phyloP scores from a whole-genome alignment of 768 basidiomycete genomes.

The Kwoniella pini region DNA sequence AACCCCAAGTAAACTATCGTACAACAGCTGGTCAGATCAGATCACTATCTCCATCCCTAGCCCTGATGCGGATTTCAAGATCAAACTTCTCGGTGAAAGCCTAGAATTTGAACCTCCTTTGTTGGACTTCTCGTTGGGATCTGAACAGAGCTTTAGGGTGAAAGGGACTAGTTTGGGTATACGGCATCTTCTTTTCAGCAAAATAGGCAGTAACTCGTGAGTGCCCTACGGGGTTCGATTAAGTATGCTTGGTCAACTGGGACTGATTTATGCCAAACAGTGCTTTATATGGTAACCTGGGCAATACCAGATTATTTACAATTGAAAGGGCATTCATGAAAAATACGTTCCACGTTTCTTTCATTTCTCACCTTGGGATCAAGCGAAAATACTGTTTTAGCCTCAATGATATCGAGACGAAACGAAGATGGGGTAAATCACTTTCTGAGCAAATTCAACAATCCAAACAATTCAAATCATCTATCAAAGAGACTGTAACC shows the following conservation, averaged over 20 bases:
- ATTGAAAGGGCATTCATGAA: constrained; percentile 77
- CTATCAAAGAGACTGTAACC: not conserved
- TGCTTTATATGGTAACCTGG: constrained; percentile 71
- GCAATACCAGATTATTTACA: constrained; percentile 69
- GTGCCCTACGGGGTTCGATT: constrained; percentile 6
- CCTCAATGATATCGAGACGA: constrained; percentile 73
- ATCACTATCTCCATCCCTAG: constrained; percentile 83
- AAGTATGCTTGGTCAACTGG: not conserved
- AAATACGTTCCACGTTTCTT: constrained; percentile 91
- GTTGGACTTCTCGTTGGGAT: constrained; percentile 73
- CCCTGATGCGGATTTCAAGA: constrained; percentile 75
- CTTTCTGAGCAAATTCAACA: constrained; percentile 36
- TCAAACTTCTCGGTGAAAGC: constrained; percentile 84
- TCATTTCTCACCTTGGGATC: constrained; percentile 62
- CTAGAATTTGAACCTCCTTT: constrained; percentile 82
- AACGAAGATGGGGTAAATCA: constrained; percentile 56
- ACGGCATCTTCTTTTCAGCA: constrained; percentile 78
- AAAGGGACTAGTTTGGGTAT: constrained; percentile 80
- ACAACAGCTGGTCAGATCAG: constrained; percentile 82
- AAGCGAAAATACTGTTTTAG: constrained; percentile 95
- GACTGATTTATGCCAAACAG: constrained; percentile 19
- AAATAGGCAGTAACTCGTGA: constrained; percentile 79
- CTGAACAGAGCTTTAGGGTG: constrained; percentile 85
- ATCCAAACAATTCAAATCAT: constrained; percentile 11
- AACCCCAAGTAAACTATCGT: constrained; percentile 76